Evolutionary conservation across 164 flowering plant genomes (phyloP).

Genomic region (Vitis rotundifolia): DNA sequence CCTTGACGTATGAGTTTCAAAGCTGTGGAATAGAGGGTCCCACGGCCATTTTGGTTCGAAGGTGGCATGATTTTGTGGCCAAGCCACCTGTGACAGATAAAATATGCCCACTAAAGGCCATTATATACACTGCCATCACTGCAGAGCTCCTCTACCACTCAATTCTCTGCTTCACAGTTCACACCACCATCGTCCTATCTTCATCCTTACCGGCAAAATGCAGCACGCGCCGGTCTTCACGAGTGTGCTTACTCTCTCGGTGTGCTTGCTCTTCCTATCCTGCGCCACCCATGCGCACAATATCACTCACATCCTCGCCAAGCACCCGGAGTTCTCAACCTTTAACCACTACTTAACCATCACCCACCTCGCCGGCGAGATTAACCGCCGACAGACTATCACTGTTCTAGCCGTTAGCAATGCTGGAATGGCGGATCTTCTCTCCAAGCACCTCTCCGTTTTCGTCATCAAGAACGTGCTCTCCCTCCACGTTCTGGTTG

Average conservation of each 20-base stretch:
- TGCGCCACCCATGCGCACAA: slow-evolving; percentile 60
- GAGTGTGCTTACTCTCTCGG: slow-evolving; percentile 14
- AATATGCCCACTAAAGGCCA: not conserved
- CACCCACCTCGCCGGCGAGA: slow-evolving; percentile 78
- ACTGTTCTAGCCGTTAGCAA: slow-evolving; percentile 79
- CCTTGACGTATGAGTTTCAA: too few relatives aligned
- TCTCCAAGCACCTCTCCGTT: slow-evolving; percentile 56
- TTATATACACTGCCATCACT: not conserved
- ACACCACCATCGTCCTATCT: not conserved
- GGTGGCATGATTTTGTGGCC: not conserved
- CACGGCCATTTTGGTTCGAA: not conserved
- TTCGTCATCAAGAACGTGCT: slow-evolving; percentile 64
- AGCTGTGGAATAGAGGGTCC: too few relatives aligned
- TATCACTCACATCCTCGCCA: slow-evolving; percentile 74
- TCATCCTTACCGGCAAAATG: slow-evolving; percentile 1
- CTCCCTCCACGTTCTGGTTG: slow-evolving; percentile 72
- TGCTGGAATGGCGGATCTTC: slow-evolving; percentile 61
- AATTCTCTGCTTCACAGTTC: not conserved
- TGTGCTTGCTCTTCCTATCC: slow-evolving; percentile 12
- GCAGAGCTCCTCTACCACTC: not conserved
- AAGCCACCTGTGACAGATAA: not conserved
- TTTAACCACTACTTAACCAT: slow-evolving; percentile 78
- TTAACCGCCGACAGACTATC: slow-evolving; percentile 79
- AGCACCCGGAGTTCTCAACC: slow-evolving; percentile 70
- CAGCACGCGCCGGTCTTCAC: slow-evolving; percentile 5